Evolutionary conservation across 176 grass and related monocot species (phyloP), one percentile per base, ranked within the genome.

Genomic region (Oryza meridionalis): DNA sequence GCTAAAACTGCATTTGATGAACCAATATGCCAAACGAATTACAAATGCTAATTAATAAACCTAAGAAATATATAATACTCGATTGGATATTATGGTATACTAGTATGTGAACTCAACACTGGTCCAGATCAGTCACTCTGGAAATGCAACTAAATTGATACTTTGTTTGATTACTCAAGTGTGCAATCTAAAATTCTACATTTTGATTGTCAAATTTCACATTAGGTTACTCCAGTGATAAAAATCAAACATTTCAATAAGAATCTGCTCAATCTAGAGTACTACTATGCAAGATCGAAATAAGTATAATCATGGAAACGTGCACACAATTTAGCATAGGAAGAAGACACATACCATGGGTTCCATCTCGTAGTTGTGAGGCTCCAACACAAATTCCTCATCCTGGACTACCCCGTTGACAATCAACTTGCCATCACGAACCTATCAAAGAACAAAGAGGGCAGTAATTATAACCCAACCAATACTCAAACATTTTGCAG

Each of bases 361-460:
- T 50, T 70, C 90, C 88, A 99, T 79, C 61, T 90, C 77, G 58
- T 99, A 99, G 68, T 96, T 92, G 77, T 86, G 86, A 65, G 97
- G 85, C 75, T 99, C 97, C 82, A 96, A 72, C 80, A 94, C 84
- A 80, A 91, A 99, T 33, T 96, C 89, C 65, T 99, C 97, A 78
- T 94, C 86, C 74, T 91, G 97, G 65, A 89, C 82, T 70, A 92
- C 64, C 65, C 93, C 89, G 45, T 96, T 96, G 40, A 99, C 68
- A 67, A 92, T 67, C 33, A 99, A 81, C 80, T 91, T 94, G 65
- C 97, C 97, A 99, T 96, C 93, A 73, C 70, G 43, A 5, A 98
- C 96, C 96, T 98, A 32, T 87, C 27, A 29, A 58, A 93, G 50
- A 59, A 63, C 16, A 72, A 91, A 35, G 64, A 61, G 71, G 53